Percentiles rank a stretch among this genome's conserved stretches.
Conservation (phyloP, 257 asterid genomes). For the Verbascum thapsus region DNA sequence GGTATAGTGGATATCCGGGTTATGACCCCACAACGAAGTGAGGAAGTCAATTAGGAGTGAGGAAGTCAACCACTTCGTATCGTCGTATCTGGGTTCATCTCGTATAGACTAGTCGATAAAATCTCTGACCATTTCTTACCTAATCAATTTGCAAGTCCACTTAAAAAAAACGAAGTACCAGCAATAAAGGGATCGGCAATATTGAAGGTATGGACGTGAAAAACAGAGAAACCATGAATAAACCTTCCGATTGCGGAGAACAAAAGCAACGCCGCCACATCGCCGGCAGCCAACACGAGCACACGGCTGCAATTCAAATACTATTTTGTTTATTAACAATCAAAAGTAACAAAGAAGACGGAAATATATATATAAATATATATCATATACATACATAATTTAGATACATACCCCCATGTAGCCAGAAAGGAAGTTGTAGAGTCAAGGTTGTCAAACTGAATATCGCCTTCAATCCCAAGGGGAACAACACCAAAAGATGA, state of each 20-base stretch:
- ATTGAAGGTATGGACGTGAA: constrained; percentile 66
- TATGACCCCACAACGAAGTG: no score
- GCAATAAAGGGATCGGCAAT: constrained; percentile 91
- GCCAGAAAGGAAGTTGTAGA: constrained; percentile 43
- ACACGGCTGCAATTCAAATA: constrained; percentile 57
- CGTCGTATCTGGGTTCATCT: no score
- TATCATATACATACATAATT: no score
- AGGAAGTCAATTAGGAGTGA: no score
- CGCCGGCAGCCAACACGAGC: constrained; percentile 83
- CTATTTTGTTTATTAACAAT: not conserved
- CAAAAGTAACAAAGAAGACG: not conserved
- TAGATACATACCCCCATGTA: constrained; percentile 73
- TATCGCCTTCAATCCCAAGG: constrained; percentile 86
- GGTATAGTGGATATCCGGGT: no score
- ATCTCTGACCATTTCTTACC: no score
- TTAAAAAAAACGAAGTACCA: constrained; percentile 46
- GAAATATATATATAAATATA: not conserved
- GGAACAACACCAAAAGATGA: constrained; percentile 64
- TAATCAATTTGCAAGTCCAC: no score
- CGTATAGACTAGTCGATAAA: no score
- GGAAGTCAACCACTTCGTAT: no score
- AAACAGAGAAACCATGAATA: constrained; percentile 77
- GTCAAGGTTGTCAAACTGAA: constrained; percentile 77
- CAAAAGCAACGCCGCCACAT: constrained; percentile 71
- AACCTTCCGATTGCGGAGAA: constrained; percentile 90